Evolutionary conservation across 2,329 filamentous ascomycete genomes (phyloP), one percentile per base, ranked within the genome.

Genomic region (Fusarium sambucinum): DNA sequence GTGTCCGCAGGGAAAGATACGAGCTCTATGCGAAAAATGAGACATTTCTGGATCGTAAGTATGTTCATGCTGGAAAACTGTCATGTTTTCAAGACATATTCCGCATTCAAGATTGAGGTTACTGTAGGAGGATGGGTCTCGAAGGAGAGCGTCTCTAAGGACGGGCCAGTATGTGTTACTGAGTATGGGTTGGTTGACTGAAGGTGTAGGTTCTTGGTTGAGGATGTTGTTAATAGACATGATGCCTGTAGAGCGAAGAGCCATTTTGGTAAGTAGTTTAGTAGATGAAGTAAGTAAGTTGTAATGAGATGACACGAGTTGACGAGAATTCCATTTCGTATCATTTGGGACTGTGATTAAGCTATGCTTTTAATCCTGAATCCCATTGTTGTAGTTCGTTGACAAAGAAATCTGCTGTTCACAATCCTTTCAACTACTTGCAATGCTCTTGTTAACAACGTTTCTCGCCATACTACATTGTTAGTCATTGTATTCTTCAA

Each of bases 1-100:
- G 21, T 72, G 70, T 12, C 70, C 70, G 9, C 70, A 72, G 6
- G 59, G 57, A 3, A 63, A 30, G 4, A 72, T 45, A 7, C 53
- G 32, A 17, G 69, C 63, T 16, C 61, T 41, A 5, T 70, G 63
- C 2, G 51, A 63, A 5, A 50, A 10, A 6, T 11, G 2, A 3
- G 6, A 23, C 35, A 46, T 40, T 1, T 42, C 33, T 0, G 32
- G 53, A 7, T 53, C 63, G 12, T 37, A 42, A 2, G 23, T 17
- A 12, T 69, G 53, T n/a, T 69, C 33, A 4, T 62, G 40, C 2
- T 13, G 37, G 21, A 69, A 69, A n/a, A 69, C 8, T 4, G 56
- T 50, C 66, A 69, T 69, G 3, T 30, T n/a, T 4, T 59, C 54
- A 5, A 40, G 33, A 25, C 66, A 69, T 29, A 69, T 63, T 12